These are phyloP conservation scores for Hypoxylon sp. DNA, from an alignment of 2,329 filamentous ascomycete species.

Conservation along the genomic window DNA sequence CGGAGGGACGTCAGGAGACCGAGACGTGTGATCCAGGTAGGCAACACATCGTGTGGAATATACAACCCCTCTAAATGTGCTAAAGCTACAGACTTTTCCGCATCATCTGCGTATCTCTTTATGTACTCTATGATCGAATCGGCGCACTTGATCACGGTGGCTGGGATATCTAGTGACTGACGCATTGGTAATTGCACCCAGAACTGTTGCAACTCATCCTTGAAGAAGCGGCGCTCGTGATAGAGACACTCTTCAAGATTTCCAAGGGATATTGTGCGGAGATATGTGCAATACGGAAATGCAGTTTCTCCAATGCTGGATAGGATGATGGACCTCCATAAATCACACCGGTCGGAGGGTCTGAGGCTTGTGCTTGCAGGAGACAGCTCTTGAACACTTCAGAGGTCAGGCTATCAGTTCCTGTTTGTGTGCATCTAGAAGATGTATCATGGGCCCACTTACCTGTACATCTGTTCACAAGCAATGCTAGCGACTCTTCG, in stretches of 20 bases:
- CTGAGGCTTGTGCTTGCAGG: constrained; percentile 58
- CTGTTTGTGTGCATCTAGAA: background rate
- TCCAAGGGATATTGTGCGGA: constrained; percentile 74
- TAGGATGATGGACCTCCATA: constrained; percentile 78
- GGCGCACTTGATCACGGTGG: constrained; percentile 61
- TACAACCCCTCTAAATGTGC: constrained; percentile 69
- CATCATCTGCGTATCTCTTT: constrained; percentile 55
- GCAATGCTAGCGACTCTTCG: constrained; percentile 71
- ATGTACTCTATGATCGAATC: constrained; percentile 70
- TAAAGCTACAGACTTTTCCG: constrained; percentile 65
- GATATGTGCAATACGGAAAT: constrained; percentile 78
- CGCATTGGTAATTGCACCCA: constrained; percentile 47
- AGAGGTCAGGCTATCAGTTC: constrained; percentile 41
- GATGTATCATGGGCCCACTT: constrained; percentile 39
- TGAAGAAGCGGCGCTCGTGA: constrained; percentile 64
- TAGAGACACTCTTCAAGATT: constrained; percentile 72
- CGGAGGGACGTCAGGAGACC: constrained; percentile 71
- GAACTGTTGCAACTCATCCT: constrained; percentile 57
- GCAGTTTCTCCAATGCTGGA: constrained; percentile 74
- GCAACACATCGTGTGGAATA: constrained; percentile 66
- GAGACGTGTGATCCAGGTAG: constrained; percentile 71
- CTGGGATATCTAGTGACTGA: background rate
- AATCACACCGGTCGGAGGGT: constrained; percentile 68
- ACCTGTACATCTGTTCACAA: constrained; percentile 75
- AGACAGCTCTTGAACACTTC: constrained; percentile 64